Evolutionary conservation across 352 stramenopile genomes (phyloP), one percentile per base, ranked within the genome.

Genomic region (Elongisporangium senticosum): DNA sequence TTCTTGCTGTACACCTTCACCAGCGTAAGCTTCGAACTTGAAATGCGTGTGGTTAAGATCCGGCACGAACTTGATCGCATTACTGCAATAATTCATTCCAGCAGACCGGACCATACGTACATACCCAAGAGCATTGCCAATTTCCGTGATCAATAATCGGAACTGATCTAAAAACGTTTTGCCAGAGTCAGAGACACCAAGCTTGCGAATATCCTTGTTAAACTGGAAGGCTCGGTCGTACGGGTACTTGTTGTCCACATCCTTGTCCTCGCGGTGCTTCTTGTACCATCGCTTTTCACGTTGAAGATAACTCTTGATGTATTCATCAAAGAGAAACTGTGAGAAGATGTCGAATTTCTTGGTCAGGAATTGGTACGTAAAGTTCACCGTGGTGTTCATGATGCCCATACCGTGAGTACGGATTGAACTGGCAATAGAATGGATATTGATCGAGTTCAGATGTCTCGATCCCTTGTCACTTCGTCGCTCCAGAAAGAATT

Each of bases 361-460:
- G 7, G 85, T 87, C 58, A 98, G 72, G 60, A 97, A 96, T 69
- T 98, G 90, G 65, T 98, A 98, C 58, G 91, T 97, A 57, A 97
- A 97, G 74, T 98, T 98, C 21, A 98, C 92, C 2, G 93, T 95
- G 13, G 90, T 98, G 69, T 96, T 98, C 68, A 98, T 84, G 64
- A 98, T 97, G 37, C 95, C 95, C 76, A 98, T 94, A 56, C 95
- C 95, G 61, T 98, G 95, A n/a, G 96, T 97, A 20, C 86, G 83
- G 49, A 98, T 90, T 4, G 86, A 97, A 54, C 82, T 90, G 15
- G 86, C 75, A 55, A 98, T 92, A 51, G 76, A 94, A 58, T 97
- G 85, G 49, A 98, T 96, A 64, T 93, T 96, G 49, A 98, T 94
- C 47, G 89, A 97, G 66, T 96, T 95, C 48, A 98, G 56, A 65